Percentiles rank a stretch among this genome's conserved stretches.
phyloP scores from a whole-genome alignment of 371 early-diverging fungal species.

The Mucor sp. region DNA sequence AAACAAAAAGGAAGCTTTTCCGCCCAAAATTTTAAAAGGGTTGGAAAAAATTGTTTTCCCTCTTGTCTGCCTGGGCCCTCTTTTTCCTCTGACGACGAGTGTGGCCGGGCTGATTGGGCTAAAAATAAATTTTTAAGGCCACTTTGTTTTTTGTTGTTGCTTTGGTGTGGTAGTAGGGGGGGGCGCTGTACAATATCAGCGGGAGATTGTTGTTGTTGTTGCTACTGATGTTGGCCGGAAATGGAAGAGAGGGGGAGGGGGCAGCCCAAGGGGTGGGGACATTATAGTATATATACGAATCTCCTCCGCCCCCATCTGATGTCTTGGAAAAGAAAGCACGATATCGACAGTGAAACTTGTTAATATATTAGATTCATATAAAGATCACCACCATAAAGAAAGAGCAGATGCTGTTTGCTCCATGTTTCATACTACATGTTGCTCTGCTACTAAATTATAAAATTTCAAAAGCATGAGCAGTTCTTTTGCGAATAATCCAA shows the following conservation, averaged over 20 bases:
- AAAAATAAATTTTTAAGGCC: constrained; percentile 8
- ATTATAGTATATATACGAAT: background rate
- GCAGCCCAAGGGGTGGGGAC: background rate
- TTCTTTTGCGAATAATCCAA: constrained; percentile 1
- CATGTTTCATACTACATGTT: background rate
- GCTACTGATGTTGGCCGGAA: background rate
- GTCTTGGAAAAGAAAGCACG: background rate
- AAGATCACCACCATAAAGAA: background rate
- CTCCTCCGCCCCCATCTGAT: background rate
- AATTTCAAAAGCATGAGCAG: background rate
- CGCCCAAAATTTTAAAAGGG: background rate
- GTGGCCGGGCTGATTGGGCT: background rate
- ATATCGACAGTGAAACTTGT: background rate
- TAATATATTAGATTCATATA: background rate
- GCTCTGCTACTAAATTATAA: background rate
- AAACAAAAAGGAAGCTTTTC: background rate
- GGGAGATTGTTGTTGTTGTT: background rate
- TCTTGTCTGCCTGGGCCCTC: too few species aligned
- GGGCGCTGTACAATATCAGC: background rate
- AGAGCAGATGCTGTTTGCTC: background rate
- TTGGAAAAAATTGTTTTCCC: background rate
- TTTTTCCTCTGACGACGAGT: too few species aligned
- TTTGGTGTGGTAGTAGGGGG: background rate
- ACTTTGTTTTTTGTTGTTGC: background rate
- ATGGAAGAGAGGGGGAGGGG: background rate